Evolutionary conservation across 1,139 yeast genomes (phyloP).

Genomic region (Pichia norvegensis): DNA sequence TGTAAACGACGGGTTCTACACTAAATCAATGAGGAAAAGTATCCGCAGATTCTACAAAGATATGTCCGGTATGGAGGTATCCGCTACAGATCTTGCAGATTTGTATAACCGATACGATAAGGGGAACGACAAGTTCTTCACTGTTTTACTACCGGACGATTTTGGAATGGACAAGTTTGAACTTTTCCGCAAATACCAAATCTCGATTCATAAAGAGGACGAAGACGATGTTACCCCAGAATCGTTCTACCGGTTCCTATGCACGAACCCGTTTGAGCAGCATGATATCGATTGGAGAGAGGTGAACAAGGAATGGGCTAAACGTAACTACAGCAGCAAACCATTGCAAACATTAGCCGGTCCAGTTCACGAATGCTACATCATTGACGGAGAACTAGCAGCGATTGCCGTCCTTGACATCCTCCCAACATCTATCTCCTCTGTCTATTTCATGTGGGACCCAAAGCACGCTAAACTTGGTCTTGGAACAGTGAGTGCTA

Average conservation of each 20-base stretch:
- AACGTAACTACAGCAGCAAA: slow-evolving; percentile 4
- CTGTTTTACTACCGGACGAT: slow-evolving; percentile 40
- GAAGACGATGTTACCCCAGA: slow-evolving; percentile 37
- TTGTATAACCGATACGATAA: slow-evolving; percentile 4
- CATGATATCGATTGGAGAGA: slow-evolving; percentile 19
- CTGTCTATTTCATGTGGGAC: slow-evolving; percentile 86
- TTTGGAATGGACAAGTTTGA: slow-evolving; percentile 55
- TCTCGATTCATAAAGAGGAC: slow-evolving; percentile 55
- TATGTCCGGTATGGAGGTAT: slow-evolving; percentile 29
- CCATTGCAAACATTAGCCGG: slow-evolving; percentile 28
- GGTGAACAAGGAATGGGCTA: slow-evolving; percentile 30
- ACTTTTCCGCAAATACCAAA: slow-evolving; percentile 65
- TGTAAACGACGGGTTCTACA: slow-evolving; percentile 27
- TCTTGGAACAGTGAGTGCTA: slow-evolving; percentile 70
- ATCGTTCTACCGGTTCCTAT: slow-evolving; percentile 58
- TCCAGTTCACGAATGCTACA: slow-evolving; percentile 72
- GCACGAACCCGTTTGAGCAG: slow-evolving; percentile 54
- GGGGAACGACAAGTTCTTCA: slow-evolving; percentile 1
- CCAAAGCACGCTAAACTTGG: slow-evolving; percentile 67
- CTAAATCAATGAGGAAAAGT: slow-evolving; percentile 61
- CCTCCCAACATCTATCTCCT: slow-evolving; percentile 68
- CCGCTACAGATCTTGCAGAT: background rate
- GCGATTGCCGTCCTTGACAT: slow-evolving; percentile 77
- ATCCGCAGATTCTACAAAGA: slow-evolving; percentile 53
- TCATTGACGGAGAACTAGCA: slow-evolving; percentile 51